Conservation (phyloP, 1,284 basidiomycete genomes). For the Malassezia globosa region DNA sequence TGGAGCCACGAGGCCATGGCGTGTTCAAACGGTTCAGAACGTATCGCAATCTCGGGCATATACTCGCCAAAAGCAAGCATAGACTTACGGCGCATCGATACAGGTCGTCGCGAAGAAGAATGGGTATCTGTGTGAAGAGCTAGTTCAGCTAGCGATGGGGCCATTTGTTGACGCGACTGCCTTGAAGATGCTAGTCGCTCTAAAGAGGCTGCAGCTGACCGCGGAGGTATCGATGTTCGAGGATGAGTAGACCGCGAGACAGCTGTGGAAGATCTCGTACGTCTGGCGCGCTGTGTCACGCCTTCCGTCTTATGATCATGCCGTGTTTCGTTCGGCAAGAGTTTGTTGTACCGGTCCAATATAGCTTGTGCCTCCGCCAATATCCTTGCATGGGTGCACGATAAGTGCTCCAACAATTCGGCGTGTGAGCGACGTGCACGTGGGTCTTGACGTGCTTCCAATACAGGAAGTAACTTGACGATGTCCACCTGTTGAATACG, state of each 20-base stretch:
- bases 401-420: not conserved
- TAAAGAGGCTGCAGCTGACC: too few species aligned
- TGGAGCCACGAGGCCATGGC: slow-evolving; percentile 12
- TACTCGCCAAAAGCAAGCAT: slow-evolving; percentile 13
- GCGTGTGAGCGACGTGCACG: not conserved
- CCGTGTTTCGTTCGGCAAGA: slow-evolving; percentile 8
- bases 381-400: not conserved
- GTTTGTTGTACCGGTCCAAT: slow-evolving; percentile 11
- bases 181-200: too few species aligned
- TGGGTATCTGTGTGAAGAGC: not conserved
- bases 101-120: not conserved
- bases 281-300: too few species aligned
- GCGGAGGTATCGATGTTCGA: too few species aligned
- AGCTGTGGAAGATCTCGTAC: too few species aligned
- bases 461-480: slow-evolving; percentile 4
- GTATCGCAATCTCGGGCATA: slow-evolving; percentile 8
- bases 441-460: slow-evolving; percentile 3
- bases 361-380: slow-evolving; percentile 7
- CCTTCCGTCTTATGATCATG: too few species aligned
- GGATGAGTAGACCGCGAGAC: not conserved
- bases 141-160: not conserved
- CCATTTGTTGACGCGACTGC: not conserved
- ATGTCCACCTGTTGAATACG: slow-evolving; percentile 9
- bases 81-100: not conserved
- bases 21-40: slow-evolving; percentile 6